Base-by-base conservation (phyloP, 192 early-diverging fungal genomes). In the Entrophospora sp. region DNA sequence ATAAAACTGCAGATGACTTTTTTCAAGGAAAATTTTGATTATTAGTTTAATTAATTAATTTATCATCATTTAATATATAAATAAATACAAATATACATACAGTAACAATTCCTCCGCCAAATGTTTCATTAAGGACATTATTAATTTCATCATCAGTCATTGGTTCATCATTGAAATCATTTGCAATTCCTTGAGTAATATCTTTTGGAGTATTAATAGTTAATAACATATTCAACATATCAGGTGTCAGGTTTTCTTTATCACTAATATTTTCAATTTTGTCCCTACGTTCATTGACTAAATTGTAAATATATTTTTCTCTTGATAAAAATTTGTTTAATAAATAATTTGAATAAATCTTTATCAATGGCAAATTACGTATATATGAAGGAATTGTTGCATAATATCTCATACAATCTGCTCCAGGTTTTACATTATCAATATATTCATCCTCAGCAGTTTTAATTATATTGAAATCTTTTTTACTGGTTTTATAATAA, bases 61-160 rank as follows among this genome's bases (percentile, higher is more conserved):
- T 8, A 4, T 30, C 3, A 55, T 14, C 20, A 27, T 31, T 13
- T 14, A 14, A 55, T 30, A 10, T 28, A 30, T 28, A 55, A n/a
- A n/a, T n/a, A n/a, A n/a, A n/a, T n/a, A n/a, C n/a, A n/a, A n/a
- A n/a, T n/a, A n/a, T n/a, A n/a, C n/a, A n/a, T n/a, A n/a, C 52
- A 20, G 38, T 43, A 28, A 44, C 2, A 44, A 12, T 18, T 30
- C 59, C 59, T n/a, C 38, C 40, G 7, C 1, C 8, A 27, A 44
- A 5, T 25, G n/a, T 24, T 16, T 61, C 59, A 5, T 7, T 18
- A 5, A 61, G 8, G n/a, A 4, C 12, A 43, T n/a, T 18, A n/a
- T 7, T 44, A 30, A 61, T 30, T 5, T 61, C 40, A 18, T 30
- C 59, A 61, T 61, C 59, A 30, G 38, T 36, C 18, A 61, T 28